phyloP scores from a whole-genome alignment of 768 basidiomycete genomes.

The Punctularia strigosozonata region DNA sequence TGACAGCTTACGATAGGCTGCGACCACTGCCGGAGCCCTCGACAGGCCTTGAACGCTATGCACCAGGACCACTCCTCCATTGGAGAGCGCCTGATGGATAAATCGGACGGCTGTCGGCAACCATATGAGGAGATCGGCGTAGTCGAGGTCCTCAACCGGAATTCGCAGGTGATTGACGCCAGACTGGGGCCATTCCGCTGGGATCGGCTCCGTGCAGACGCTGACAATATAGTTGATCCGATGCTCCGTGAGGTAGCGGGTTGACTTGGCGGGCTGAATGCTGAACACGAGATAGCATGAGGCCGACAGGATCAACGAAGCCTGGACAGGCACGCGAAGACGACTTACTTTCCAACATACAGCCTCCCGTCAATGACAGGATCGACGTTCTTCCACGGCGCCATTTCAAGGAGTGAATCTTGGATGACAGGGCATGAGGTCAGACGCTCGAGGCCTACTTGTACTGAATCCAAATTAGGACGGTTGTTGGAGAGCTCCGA shows the following conservation, averaged over 20 bases:
- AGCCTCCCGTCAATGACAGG: constrained; percentile 51
- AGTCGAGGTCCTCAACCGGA: constrained; percentile 54
- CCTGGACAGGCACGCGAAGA: constrained; percentile 9
- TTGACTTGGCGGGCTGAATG: constrained; percentile 57
- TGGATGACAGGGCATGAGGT: too few species aligned
- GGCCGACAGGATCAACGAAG: constrained; percentile 10
- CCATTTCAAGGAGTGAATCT: constrained; percentile 11
- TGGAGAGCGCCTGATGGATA: constrained; percentile 46
- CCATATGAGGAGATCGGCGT: constrained; percentile 55
- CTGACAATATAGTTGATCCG: constrained; percentile 73
- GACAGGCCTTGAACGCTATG: constrained; percentile 59
- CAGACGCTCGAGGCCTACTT: too few species aligned
- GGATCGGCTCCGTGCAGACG: constrained; percentile 62
- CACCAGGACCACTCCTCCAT: constrained; percentile 52
- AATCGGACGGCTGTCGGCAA: constrained; percentile 56
- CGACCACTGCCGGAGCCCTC: constrained; percentile 57
- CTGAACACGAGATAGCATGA: constrained; percentile 22
- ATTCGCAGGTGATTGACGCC: constrained; percentile 63
- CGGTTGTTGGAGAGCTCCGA: too few species aligned
- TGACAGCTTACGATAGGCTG: constrained; percentile 55
- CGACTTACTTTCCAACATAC: constrained; percentile 62
- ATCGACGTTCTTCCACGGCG: constrained; percentile 56
- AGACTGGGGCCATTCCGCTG: constrained; percentile 58
- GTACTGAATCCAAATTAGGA: too few species aligned
- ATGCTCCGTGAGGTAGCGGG: constrained; percentile 59